Percentiles rank a stretch among this genome's conserved stretches.
These are phyloP conservation scores for Xanthoparmelia taractica DNA, from an alignment of 495 filamentous ascomycete species.

Conservation along the genomic window DNA sequence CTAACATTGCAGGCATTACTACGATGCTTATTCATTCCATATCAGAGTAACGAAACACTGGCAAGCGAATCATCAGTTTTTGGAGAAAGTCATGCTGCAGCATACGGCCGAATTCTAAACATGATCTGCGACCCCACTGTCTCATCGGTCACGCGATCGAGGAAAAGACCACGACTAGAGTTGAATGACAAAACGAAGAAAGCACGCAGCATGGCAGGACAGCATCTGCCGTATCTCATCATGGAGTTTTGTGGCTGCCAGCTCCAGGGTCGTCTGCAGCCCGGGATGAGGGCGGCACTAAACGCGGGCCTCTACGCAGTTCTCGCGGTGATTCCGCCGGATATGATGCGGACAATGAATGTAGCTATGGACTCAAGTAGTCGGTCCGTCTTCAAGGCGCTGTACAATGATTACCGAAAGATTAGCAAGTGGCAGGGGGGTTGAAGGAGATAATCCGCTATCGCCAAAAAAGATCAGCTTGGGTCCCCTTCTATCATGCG, in stretches of 20 bases:
- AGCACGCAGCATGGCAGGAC: conserved; percentile 65
- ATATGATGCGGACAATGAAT: conserved; percentile 58
- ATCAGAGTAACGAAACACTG: conserved; percentile 28
- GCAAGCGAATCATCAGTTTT: conserved; percentile 39
- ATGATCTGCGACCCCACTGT: conserved; percentile 72
- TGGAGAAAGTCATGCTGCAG: conserved; percentile 46
- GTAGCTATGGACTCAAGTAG: conserved; percentile 60
- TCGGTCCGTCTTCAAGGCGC: conserved; percentile 60
- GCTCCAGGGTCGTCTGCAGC: conserved; percentile 46
- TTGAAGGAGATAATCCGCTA: conserved; percentile 21
- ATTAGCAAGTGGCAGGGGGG: conserved; percentile 65
- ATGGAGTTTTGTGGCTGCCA: conserved; percentile 63
- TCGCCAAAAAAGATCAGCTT: background rate
- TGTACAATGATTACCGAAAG: conserved; percentile 61
- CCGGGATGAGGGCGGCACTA: conserved; percentile 59
- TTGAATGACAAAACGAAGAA: conserved; percentile 71
- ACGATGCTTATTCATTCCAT: conserved; percentile 52
- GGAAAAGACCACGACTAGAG: conserved; percentile 32
- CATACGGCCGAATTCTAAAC: conserved; percentile 64
- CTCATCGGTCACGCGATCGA: conserved; percentile 55
- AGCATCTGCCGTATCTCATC: conserved; percentile 65
- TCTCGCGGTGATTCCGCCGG: conserved; percentile 59
- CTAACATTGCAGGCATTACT: conserved; percentile 56
- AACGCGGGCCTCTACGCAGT: conserved; percentile 64
- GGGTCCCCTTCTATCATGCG: background rate